Percentiles rank a stretch among this genome's conserved stretches.
Conservation (phyloP, 2,329 filamentous ascomycete genomes). For the Aspergillus fijiensis region DNA sequence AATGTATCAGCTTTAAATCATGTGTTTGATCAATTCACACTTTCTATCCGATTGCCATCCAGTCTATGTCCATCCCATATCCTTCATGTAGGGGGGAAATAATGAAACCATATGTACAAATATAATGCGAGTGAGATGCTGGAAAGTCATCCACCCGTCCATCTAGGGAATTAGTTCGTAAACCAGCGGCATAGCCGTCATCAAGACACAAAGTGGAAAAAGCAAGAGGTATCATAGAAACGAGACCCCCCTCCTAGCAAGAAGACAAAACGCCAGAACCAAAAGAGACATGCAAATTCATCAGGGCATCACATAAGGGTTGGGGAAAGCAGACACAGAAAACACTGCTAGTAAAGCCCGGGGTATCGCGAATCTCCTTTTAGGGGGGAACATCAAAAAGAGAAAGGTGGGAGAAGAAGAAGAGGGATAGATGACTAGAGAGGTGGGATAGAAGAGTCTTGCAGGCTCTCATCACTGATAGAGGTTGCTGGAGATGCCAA, state of each 20-base stretch:
- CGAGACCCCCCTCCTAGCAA: background rate
- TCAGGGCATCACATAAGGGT: slow-evolving; percentile 12
- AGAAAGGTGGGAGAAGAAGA: background rate
- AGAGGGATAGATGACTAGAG: slow-evolving; percentile 6
- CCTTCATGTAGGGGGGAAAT: slow-evolving; percentile 13
- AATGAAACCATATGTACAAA: slow-evolving; percentile 13
- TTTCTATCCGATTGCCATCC: slow-evolving; percentile 18
- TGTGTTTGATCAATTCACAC: slow-evolving; percentile 3
- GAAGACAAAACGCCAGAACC: slow-evolving; percentile 7
- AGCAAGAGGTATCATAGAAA: slow-evolving; percentile 15
- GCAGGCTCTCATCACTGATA: slow-evolving; percentile 32
- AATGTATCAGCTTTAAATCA: background rate
- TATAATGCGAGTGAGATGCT: slow-evolving; percentile 8
- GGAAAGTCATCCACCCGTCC: slow-evolving; percentile 16
- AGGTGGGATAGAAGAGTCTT: slow-evolving; percentile 20
- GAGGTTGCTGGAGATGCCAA: slow-evolving; percentile 40
- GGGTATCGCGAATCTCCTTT: background rate
- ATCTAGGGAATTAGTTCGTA: slow-evolving; percentile 22
- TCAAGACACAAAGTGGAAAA: slow-evolving; percentile 12
- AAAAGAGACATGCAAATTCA: slow-evolving; percentile 9
- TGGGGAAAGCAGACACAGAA: background rate
- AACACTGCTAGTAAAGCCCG: background rate
- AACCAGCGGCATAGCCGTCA: slow-evolving; percentile 9
- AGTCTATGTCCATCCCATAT: slow-evolving; percentile 18
- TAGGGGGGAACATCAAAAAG: background rate